Conservation (phyloP, 2,329 filamentous ascomycete genomes). For the Aspergillus melleus region DNA sequence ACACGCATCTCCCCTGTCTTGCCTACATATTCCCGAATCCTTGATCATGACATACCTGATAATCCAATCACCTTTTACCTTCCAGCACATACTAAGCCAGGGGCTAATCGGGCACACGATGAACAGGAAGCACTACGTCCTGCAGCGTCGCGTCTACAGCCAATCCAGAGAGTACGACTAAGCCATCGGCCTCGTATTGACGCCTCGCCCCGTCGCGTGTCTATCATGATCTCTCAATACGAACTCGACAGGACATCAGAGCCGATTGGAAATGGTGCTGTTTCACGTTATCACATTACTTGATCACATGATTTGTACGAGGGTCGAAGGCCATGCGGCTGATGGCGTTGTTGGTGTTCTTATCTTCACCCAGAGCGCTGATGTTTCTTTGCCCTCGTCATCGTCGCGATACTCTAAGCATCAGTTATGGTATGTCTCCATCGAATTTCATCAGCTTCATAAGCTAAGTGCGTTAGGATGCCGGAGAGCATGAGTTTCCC, state of each 20-base stretch:
- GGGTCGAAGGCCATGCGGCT: neutral
- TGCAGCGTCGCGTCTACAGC: neutral
- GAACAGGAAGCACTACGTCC: neutral
- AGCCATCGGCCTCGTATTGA: neutral
- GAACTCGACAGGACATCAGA: neutral
- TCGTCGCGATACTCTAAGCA: neutral
- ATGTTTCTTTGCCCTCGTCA: neutral
- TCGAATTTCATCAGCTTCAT: neutral
- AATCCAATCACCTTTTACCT: neutral
- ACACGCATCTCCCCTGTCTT: neutral
- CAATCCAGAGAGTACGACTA: neutral
- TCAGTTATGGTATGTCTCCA: neutral
- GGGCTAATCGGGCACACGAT: neutral
- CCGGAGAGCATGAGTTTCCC: slow-evolving; percentile 27
- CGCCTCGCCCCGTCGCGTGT: neutral
- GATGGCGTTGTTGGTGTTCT: neutral
- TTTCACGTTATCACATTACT: neutral
- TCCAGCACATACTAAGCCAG: neutral
- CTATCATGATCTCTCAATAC: neutral
- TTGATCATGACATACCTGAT: too few relatives aligned
- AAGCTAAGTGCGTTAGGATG: slow-evolving; percentile 12
- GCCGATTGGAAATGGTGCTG: neutral
- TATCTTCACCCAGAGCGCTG: neutral
- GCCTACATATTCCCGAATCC: neutral
- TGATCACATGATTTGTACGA: neutral